These are phyloP conservation scores for Madurella mycetomatis DNA, from an alignment of 2,329 filamentous ascomycete genomes.

Conservation along the genomic window DNA sequence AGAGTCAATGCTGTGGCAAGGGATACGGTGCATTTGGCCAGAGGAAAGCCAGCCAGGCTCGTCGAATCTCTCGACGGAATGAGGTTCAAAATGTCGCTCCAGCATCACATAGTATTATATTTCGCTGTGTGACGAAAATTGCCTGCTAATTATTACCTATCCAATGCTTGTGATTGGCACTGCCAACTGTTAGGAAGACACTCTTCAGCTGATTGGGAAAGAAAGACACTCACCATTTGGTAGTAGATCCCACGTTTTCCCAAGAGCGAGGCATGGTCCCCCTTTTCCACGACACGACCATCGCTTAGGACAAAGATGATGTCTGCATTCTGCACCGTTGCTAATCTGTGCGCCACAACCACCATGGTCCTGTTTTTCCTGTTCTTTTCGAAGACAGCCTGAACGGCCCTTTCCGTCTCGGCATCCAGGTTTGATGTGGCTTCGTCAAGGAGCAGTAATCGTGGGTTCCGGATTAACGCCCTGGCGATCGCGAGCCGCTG, in stretches of 20 bases:
- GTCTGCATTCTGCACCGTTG: slow-evolving; percentile 73
- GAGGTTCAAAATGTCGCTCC: too few relatives aligned
- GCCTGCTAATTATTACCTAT: slow-evolving; percentile 34
- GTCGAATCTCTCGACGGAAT: too few relatives aligned
- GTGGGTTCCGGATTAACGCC: slow-evolving; percentile 61
- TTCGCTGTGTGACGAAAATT: too few relatives aligned
- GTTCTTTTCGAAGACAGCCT: slow-evolving; percentile 63
- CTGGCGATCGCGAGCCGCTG: slow-evolving; percentile 67
- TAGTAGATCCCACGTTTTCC: slow-evolving; percentile 50
- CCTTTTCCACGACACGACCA: slow-evolving; percentile 55
- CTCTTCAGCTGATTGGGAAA: not conserved
- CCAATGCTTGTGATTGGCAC: slow-evolving; percentile 56
- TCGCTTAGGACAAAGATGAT: slow-evolving; percentile 72
- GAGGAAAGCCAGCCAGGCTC: too few relatives aligned
- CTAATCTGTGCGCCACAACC: slow-evolving; percentile 73
- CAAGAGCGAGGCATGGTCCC: slow-evolving; percentile 47
- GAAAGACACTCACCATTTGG: slow-evolving; percentile 47
- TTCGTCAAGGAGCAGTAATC: slow-evolving; percentile 66
- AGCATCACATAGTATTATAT: too few relatives aligned
- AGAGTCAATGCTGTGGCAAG: too few relatives aligned
- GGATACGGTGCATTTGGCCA: too few relatives aligned
- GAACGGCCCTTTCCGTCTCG: slow-evolving; percentile 50
- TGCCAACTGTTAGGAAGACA: slow-evolving; percentile 25
- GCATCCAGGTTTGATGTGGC: slow-evolving; percentile 66
- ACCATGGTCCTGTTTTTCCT: slow-evolving; percentile 60